Evolutionary conservation across 2,329 filamentous ascomycete species (phyloP).

Genomic region (Hymenoscyphus fructigenus): DNA sequence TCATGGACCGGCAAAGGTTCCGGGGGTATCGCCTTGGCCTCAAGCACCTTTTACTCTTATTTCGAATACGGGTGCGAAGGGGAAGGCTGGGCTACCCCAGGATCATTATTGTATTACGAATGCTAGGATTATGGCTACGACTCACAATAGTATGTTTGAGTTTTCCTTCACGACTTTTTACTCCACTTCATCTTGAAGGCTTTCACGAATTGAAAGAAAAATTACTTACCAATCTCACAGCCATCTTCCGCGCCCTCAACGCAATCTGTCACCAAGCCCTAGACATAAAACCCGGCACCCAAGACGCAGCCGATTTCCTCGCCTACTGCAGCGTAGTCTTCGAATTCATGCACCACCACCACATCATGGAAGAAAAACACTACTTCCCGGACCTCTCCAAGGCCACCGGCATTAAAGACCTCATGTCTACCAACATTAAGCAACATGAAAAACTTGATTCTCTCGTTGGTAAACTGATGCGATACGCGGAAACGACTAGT

Average conservation of each 20-base stretch:
- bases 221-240: not conserved
- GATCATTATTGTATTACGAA: conserved; percentile 25
- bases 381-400: conserved; percentile 40
- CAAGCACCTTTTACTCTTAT: conserved; percentile 25
- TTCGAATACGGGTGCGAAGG: conserved; percentile 18
- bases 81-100: conserved; percentile 14
- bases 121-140: conserved; percentile 33
- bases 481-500: conserved; percentile 30
- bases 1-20: conserved; percentile 22
- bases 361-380: conserved; percentile 36
- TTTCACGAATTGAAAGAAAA: not conserved
- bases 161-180: not conserved
- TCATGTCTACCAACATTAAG: conserved; percentile 38
- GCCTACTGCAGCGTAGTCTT: conserved; percentile 36
- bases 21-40: conserved; percentile 20
- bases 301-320: conserved; percentile 36
- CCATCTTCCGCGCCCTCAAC: conserved; percentile 37
- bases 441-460: conserved; percentile 39
- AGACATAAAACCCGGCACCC: conserved; percentile 26
- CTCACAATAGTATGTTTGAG: conserved; percentile 28
- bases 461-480: conserved; percentile 31
- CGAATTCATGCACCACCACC: conserved; percentile 39
- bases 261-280: conserved; percentile 38
- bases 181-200: too few species aligned
- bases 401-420: conserved; percentile 31